phyloP scores from a whole-genome alignment of 306 rosid species.

The Mimosa pudica region DNA sequence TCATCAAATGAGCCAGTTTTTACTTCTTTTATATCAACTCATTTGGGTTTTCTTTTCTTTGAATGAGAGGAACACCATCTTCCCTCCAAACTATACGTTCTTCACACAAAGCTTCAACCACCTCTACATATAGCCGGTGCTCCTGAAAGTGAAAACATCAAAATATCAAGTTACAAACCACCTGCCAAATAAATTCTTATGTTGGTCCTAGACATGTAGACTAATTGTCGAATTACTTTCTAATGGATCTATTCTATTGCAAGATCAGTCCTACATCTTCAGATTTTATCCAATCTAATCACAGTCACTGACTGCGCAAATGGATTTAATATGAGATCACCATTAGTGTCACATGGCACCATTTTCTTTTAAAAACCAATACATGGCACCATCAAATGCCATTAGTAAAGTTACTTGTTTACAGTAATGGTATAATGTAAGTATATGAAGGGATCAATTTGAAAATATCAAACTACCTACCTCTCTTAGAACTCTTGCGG shows the following conservation, averaged over 20 bases:
- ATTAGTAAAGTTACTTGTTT: not conserved
- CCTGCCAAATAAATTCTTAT: not conserved
- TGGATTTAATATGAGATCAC: not conserved
- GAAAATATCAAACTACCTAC: constrained; percentile 53
- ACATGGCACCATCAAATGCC: not conserved
- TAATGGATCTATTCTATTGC: not conserved
- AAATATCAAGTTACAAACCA: not conserved
- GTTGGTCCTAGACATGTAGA: not conserved
- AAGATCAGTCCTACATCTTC: not conserved
- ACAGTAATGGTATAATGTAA: not conserved
- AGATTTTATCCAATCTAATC: not conserved
- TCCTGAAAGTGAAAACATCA: constrained; percentile 53
- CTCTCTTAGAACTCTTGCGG: constrained; percentile 86
- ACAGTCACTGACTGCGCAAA: not conserved
- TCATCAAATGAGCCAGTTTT: not conserved
- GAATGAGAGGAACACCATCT: constrained; percentile 91
- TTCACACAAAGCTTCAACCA: constrained; percentile 75
- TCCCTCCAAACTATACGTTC: constrained; percentile 80
- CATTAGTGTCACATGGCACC: not conserved
- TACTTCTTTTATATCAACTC: constrained; percentile 40
- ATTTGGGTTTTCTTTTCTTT: constrained; percentile 68
- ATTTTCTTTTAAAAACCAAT: too few relatives aligned
- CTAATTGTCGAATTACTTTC: not conserved
- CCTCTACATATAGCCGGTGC: constrained; percentile 68
- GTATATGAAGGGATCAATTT: not conserved